These are phyloP conservation scores for Penicillium pancosmium DNA, from an alignment of 495 filamentous ascomycete species.

Conservation along the genomic window DNA sequence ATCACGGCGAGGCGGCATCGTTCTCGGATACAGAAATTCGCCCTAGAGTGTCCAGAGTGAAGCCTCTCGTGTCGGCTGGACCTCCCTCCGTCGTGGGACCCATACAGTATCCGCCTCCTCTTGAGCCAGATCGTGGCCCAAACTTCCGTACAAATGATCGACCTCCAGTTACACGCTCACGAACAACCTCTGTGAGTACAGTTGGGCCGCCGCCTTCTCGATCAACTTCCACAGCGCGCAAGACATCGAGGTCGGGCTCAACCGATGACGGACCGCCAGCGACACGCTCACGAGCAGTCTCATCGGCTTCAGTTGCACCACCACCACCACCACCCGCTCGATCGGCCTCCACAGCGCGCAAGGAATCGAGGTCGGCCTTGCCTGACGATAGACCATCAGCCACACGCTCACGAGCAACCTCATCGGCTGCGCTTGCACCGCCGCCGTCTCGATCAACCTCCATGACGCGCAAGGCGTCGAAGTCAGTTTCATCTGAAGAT, in stretches of 20 bases:
- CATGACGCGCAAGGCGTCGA: slow-evolving; percentile 12
- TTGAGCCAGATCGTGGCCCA: slow-evolving; percentile 6
- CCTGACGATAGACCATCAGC: too few relatives aligned
- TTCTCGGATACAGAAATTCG: slow-evolving; percentile 23
- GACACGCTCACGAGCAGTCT: neutral
- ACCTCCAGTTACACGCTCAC: slow-evolving; percentile 3
- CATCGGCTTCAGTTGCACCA: slow-evolving; percentile 7
- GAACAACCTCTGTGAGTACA: slow-evolving; percentile 15
- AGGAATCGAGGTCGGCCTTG: slow-evolving; percentile 7
- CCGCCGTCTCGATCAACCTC: slow-evolving; percentile 19
- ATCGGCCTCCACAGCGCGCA: slow-evolving; percentile 18
- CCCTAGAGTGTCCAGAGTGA: neutral
- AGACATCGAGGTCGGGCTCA: slow-evolving; percentile 9
- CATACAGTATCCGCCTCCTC: slow-evolving; percentile 9
- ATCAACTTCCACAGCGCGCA: slow-evolving; percentile 19
- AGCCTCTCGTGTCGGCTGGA: slow-evolving; percentile 6
- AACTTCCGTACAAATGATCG: slow-evolving; percentile 7
- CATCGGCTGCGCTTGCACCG: slow-evolving; percentile 7
- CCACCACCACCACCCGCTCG: slow-evolving; percentile 13
- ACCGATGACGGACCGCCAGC: slow-evolving; percentile 9
- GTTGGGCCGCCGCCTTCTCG: slow-evolving; percentile 11
- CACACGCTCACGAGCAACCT: slow-evolving; percentile 8
- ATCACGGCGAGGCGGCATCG: slow-evolving; percentile 26
- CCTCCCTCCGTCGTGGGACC: neutral
- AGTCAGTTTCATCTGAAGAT: slow-evolving; percentile 19